Conservation (phyloP, 1,284 basidiomycete species). For the Hemileccinum hortonii region DNA sequence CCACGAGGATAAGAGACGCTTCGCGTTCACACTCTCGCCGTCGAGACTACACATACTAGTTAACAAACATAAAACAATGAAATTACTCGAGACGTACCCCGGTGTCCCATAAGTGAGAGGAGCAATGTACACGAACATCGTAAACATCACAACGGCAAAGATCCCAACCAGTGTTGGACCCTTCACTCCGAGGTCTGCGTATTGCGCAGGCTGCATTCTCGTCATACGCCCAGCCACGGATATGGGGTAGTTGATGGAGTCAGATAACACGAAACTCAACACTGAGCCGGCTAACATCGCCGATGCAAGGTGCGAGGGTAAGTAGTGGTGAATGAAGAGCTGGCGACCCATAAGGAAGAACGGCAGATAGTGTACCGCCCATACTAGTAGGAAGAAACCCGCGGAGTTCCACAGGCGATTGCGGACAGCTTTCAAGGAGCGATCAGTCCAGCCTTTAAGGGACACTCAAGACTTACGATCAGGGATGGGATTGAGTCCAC, state of each 20-base stretch:
- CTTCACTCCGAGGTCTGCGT: constrained; percentile 72
- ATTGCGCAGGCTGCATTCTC: constrained; percentile 57
- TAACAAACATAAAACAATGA: constrained; percentile 8
- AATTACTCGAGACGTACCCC: constrained; percentile 57
- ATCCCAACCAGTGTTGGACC: constrained; percentile 62
- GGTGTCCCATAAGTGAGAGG: constrained; percentile 92
- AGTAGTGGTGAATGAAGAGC: constrained; percentile 96
- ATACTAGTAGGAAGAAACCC: constrained; percentile 93
- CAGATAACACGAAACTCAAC: constrained; percentile 88
- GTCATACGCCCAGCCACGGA: constrained; percentile 67
- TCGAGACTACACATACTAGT: constrained; percentile 52
- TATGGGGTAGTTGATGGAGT: constrained; percentile 92
- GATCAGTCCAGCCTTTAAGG: constrained; percentile 3
- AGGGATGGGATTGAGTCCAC: constrained; percentile 84
- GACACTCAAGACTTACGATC: constrained; percentile 59
- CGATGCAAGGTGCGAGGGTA: constrained; percentile 91
- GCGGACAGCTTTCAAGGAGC: constrained; percentile 63
- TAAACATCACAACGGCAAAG: constrained; percentile 62
- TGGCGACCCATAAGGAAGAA: constrained; percentile 99
- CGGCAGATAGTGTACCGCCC: constrained; percentile 95
- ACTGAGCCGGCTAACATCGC: constrained; percentile 90
- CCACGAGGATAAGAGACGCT: constrained; percentile 74
- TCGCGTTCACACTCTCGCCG: constrained; percentile 70
- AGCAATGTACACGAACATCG: constrained; percentile 72
- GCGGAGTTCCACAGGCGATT: constrained; percentile 93